phyloP scores from a whole-genome alignment of 495 filamentous ascomycete species.

The Neurospora tetrasperma region DNA sequence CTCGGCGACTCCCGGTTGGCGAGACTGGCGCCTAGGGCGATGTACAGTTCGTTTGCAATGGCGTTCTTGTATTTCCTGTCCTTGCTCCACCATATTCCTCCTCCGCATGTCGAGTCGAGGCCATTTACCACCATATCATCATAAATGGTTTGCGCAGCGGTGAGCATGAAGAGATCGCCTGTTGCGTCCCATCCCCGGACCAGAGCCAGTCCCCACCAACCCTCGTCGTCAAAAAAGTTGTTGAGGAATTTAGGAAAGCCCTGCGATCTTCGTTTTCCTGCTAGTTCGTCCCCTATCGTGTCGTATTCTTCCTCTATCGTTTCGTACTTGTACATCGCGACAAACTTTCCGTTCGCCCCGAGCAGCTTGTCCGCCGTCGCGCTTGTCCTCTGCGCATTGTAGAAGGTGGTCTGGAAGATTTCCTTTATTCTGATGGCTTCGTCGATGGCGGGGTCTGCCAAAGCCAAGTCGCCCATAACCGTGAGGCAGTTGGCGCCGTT shows the following conservation, averaged over 20 bases:
- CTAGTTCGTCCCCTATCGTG: background rate
- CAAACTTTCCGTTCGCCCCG: conserved; percentile 16
- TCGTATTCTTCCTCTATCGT: conserved; percentile 6
- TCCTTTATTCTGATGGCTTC: conserved; percentile 22
- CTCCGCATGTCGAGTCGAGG: conserved; percentile 45
- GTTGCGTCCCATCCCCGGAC: conserved; percentile 57
- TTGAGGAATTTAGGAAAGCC: conserved; percentile 46
- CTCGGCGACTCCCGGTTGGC: conserved; percentile 47
- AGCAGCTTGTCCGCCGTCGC: conserved; percentile 25
- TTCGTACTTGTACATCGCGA: conserved; percentile 22
- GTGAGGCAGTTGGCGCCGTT: conserved; percentile 63
- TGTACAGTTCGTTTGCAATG: conserved; percentile 68
- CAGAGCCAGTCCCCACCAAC: conserved; percentile 63
- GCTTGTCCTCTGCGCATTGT: conserved; percentile 27
- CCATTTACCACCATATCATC: conserved; percentile 46
- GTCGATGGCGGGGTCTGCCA: conserved; percentile 21
- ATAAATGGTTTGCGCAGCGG: conserved; percentile 49
- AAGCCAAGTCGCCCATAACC: conserved; percentile 50
- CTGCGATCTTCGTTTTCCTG: conserved; percentile 1
- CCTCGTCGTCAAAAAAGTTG: conserved; percentile 60
- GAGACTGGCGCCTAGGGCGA: conserved; percentile 60
- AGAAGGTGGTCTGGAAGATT: conserved; percentile 34
- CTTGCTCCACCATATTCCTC: conserved; percentile 65
- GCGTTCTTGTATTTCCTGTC: conserved; percentile 51
- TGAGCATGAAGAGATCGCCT: conserved; percentile 41